A percentile compares a stretch with the other conserved stretches of the same genome.
Conservation (phyloP, 768 basidiomycete genomes). For the Ramaria sp. region DNA sequence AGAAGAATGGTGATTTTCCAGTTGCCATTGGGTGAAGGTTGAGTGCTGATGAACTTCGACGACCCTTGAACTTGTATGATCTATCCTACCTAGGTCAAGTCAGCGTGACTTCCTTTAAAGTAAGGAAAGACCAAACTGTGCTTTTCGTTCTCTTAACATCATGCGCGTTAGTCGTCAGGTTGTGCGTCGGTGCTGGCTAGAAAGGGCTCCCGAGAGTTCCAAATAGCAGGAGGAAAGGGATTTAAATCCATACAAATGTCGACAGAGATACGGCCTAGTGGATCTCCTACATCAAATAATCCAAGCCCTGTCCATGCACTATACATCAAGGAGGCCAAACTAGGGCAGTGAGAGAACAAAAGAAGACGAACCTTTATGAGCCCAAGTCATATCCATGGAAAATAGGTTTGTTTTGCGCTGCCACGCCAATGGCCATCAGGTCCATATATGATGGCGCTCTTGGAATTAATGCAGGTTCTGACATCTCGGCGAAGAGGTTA, state of each 20-base stretch:
- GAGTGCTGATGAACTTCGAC: neutral
- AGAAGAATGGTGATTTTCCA: slow-evolving; percentile 38
- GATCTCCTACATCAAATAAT: slow-evolving; percentile 39
- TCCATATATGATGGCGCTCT: slow-evolving; percentile 61
- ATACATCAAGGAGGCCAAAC: neutral
- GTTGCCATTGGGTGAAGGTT: neutral
- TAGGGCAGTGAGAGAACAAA: neutral
- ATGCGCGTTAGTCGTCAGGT: too few relatives aligned
- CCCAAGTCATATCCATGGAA: slow-evolving; percentile 72
- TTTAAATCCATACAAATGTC: slow-evolving; percentile 92
- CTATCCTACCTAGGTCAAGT: slow-evolving; percentile 42
- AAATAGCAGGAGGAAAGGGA: slow-evolving; percentile 31
- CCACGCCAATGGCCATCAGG: slow-evolving; percentile 54
- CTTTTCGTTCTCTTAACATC: slow-evolving; percentile 16
- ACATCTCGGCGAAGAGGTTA: slow-evolving; percentile 1
- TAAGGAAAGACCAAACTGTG: slow-evolving; percentile 42
- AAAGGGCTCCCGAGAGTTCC: slow-evolving; percentile 27
- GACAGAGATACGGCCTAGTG: slow-evolving; percentile 46
- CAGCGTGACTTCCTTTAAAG: slow-evolving; percentile 35
- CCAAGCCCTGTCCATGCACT: slow-evolving; percentile 56
- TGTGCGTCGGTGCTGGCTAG: too few relatives aligned
- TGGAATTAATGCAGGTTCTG: slow-evolving; percentile 45
- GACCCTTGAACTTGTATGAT: slow-evolving; percentile 41
- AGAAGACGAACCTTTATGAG: slow-evolving; percentile 51
- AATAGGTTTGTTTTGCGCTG: slow-evolving; percentile 75